Percentiles rank a stretch among this genome's conserved stretches.
Conservation (phyloP, 805 yeast species). For the Candida xyloterini region DNA sequence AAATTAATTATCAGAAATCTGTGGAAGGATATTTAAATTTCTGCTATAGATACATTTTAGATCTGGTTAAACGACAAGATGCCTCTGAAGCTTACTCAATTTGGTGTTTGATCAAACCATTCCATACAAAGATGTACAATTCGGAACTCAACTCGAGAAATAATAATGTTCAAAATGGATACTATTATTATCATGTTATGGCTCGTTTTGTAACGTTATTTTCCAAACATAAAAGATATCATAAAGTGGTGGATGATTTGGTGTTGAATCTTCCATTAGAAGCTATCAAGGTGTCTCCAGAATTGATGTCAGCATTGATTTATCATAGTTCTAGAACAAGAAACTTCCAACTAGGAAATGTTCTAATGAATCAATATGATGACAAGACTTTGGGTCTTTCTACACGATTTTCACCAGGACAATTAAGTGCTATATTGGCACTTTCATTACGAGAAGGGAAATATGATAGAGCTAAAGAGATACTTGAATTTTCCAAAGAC, state of each 20-base stretch:
- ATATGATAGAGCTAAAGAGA: conserved; percentile 29
- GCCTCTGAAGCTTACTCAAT: conserved; percentile 25
- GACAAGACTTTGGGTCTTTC: conserved; percentile 22
- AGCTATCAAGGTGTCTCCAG: conserved; percentile 33
- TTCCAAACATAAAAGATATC: conserved; percentile 31
- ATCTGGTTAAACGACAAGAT: conserved; percentile 25
- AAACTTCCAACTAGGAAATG: conserved; percentile 25
- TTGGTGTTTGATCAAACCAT: conserved; percentile 30
- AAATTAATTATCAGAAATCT: conserved; percentile 16
- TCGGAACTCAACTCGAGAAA: conserved; percentile 22
- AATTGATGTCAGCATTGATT: conserved; percentile 32
- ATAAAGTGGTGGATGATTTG: conserved; percentile 24
- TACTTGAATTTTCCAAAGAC: conserved; percentile 26
- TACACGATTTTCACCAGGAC: conserved; percentile 28
- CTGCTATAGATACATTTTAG: conserved; percentile 28
- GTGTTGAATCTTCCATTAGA: conserved; percentile 33
- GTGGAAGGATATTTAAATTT: conserved; percentile 27
- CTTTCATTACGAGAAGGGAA: conserved; percentile 27
- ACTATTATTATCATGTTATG: conserved; percentile 28
- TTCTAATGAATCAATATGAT: conserved; percentile 27
- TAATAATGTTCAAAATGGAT: conserved; percentile 30
- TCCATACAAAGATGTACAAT: conserved; percentile 30
- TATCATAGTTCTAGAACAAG: conserved; percentile 28
- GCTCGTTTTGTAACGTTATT: conserved; percentile 27
- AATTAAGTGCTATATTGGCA: conserved; percentile 30